A percentile compares a stretch with the other conserved stretches of the same genome.
Evolutionary conservation across 805 yeast genomes (phyloP).

Genomic region (Kodamaea laetipori): DNA sequence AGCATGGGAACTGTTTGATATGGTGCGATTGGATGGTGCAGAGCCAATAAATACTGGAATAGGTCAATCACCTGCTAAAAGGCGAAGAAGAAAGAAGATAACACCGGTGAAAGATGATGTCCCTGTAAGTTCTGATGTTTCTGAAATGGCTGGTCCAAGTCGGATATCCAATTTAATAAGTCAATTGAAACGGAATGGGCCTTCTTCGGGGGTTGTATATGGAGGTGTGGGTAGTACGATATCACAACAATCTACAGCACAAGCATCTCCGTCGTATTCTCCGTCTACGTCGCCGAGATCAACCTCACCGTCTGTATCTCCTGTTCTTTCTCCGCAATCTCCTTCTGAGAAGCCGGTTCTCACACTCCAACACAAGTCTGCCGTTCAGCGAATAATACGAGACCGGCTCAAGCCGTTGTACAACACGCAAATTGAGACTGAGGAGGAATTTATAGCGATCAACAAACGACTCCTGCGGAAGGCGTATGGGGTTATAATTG

Average conservation of each 20-base stretch:
- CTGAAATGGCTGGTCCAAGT: slow-evolving; percentile 9
- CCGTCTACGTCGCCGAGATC: slow-evolving; percentile 7
- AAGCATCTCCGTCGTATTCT: background rate
- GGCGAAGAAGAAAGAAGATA: slow-evolving; percentile 21
- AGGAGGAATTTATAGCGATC: slow-evolving; percentile 53
- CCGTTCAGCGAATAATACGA: slow-evolving; percentile 60
- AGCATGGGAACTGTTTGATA: slow-evolving; percentile 42
- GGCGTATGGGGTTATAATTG: slow-evolving; percentile 46
- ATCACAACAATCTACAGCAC: background rate
- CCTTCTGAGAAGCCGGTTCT: slow-evolving; percentile 18
- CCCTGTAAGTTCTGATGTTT: background rate
- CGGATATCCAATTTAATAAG: slow-evolving; percentile 17
- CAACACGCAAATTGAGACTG: slow-evolving; percentile 19
- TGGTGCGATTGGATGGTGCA: slow-evolving; percentile 22
- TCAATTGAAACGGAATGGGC: slow-evolving; percentile 14
- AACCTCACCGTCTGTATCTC: slow-evolving; percentile 8
- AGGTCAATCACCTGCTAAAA: slow-evolving; percentile 5
- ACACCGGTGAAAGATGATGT: slow-evolving; percentile 10
- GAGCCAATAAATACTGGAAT: background rate
- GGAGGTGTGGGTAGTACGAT: background rate
- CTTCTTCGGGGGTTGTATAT: no score
- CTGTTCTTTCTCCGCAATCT: slow-evolving; percentile 13
- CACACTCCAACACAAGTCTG: slow-evolving; percentile 49
- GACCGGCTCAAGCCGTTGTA: slow-evolving; percentile 52
- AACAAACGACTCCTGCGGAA: slow-evolving; percentile 64